Evolutionary conservation across 345 rosid genomes (phyloP).

Genomic region (Brassica rapa): DNA sequence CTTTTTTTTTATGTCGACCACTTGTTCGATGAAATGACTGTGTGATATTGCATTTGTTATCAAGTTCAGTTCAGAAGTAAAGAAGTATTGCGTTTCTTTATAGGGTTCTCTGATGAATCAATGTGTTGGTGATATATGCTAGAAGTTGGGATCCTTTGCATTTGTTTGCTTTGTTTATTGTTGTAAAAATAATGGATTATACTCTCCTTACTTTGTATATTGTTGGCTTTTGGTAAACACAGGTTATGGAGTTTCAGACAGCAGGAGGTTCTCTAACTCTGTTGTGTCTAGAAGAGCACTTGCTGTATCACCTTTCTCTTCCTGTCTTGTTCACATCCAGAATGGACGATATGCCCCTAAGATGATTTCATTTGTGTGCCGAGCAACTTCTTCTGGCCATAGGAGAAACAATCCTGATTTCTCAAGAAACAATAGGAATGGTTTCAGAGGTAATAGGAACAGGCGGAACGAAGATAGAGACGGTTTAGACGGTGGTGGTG

Average conservation of each 20-base stretch:
- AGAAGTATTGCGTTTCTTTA: too few relatives aligned
- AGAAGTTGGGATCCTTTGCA: too few relatives aligned
- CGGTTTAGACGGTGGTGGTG: constrained; percentile 44
- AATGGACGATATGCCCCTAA: constrained; percentile 38
- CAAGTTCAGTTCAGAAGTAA: too few relatives aligned
- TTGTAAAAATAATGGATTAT: neutral
- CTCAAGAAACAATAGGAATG: constrained; percentile 58
- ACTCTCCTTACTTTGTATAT: neutral
- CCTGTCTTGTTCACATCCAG: constrained; percentile 36
- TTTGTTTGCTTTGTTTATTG: too few relatives aligned
- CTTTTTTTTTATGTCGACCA: constrained; percentile 9
- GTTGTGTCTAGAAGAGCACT: constrained; percentile 52
- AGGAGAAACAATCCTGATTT: constrained; percentile 72
- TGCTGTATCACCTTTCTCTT: constrained; percentile 43
- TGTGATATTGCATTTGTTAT: neutral
- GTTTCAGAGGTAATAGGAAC: constrained; percentile 56
- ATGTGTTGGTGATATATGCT: too few relatives aligned
- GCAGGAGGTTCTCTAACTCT: constrained; percentile 48
- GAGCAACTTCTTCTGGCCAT: constrained; percentile 56
- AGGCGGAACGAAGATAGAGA: constrained; percentile 63
- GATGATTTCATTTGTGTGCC: constrained; percentile 52
- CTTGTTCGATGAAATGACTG: constrained; percentile 28
- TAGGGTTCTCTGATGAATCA: neutral
- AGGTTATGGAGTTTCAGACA: constrained; percentile 59
- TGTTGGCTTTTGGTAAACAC: constrained; percentile 16